Evolutionary conservation across 345 rosid genomes (phyloP).

Genomic region (Viola odorata): DNA sequence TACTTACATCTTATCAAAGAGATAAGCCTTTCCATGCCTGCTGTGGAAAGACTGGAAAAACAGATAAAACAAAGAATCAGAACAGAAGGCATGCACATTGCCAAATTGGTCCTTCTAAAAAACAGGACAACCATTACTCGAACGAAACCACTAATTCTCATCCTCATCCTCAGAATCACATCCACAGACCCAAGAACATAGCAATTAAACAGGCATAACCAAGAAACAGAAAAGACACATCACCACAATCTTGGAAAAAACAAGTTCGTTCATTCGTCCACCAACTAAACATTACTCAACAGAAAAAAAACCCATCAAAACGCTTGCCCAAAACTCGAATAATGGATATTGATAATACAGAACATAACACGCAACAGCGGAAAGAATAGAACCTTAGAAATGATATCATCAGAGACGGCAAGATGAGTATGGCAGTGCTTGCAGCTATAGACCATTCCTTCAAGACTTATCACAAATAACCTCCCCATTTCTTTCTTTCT

Average conservation of each 20-base stretch:
- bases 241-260: too few relatives aligned
- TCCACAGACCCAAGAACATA: too few relatives aligned
- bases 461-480: constrained; percentile 46
- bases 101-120: not conserved
- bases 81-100: not conserved
- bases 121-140: too few relatives aligned
- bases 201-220: too few relatives aligned
- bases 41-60: constrained; percentile 65
- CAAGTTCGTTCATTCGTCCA: too few relatives aligned
- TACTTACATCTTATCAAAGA: constrained; percentile 70
- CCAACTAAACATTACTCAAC: too few relatives aligned
- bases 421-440: constrained; percentile 70
- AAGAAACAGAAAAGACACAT: too few relatives aligned
- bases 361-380: not conserved
- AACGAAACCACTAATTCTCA: too few relatives aligned
- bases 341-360: too few relatives aligned
- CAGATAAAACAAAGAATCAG: constrained; percentile 16
- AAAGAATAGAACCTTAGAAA: constrained; percentile 50
- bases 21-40: constrained; percentile 75
- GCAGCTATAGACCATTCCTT: constrained; percentile 60
- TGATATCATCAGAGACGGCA: constrained; percentile 41
- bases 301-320: too few relatives aligned
- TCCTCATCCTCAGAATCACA: too few relatives aligned
- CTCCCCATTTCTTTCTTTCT: constrained; percentile 48
- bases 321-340: too few relatives aligned